A percentile compares a stretch with the other conserved stretches of the same genome.
These are phyloP conservation scores for Gomphus sp. DNA, from an alignment of 1,284 basidiomycete genomes.

Conservation along the genomic window DNA sequence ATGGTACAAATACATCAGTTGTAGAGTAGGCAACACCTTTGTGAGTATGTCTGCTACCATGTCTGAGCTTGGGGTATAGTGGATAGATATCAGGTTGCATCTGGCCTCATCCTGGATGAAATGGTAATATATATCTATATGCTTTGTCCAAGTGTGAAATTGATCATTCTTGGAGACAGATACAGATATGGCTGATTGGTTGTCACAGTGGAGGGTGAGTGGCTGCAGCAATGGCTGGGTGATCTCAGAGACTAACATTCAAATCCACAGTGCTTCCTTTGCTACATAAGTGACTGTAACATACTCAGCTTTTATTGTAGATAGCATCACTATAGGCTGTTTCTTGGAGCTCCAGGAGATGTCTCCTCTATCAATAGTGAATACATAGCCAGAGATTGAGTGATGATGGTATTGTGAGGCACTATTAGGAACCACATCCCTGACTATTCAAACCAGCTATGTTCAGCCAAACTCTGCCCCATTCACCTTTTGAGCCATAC, in stretches of 20 bases:
- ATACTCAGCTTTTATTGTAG: too few relatives aligned
- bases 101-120: slow-evolving; percentile 12
- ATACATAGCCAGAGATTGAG: slow-evolving; percentile 21
- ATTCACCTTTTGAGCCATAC: too few relatives aligned
- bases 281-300: too few relatives aligned
- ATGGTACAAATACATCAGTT: not conserved
- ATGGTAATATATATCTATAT: slow-evolving; percentile 16
- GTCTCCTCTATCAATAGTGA: slow-evolving; percentile 10
- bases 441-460: too few relatives aligned
- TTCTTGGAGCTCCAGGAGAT: too few relatives aligned
- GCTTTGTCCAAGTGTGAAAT: slow-evolving; percentile 22
- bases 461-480: too few relatives aligned
- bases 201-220: not conserved
- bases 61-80: slow-evolving; percentile 6
- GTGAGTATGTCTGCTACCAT: slow-evolving; percentile 15
- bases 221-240: not conserved
- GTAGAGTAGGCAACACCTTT: slow-evolving; percentile 10
- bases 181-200: not conserved
- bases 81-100: slow-evolving; percentile 5
- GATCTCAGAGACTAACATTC: not conserved
- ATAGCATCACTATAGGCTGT: too few relatives aligned
- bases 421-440: too few relatives aligned
- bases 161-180: slow-evolving; percentile 14
- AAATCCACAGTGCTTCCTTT: too few relatives aligned
- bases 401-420: slow-evolving; percentile 12